Conservation (phyloP, 306 rosid genomes). For the peach (Prunus persica) region Prunus_persica_NCBIv2 NC_034009.1:41011001-41011500, state of each 20-base stretch:
- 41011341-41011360: slow-evolving; percentile 12
- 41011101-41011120: slow-evolving; percentile 77
- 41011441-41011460: slow-evolving; percentile 19
- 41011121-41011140: slow-evolving; percentile 15
- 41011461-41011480: neutral
- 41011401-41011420: slow-evolving; percentile 4
- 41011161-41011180: neutral
- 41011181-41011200: neutral
- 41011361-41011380: slow-evolving; percentile 51
- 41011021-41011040: slow-evolving; percentile 59
- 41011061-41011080: slow-evolving; percentile 74
- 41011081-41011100: slow-evolving; percentile 73
- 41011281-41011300: neutral
- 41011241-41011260: neutral
- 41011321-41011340: neutral
- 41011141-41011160: neutral
- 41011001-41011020: slow-evolving; percentile 9
- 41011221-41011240: neutral
- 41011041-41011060: slow-evolving; percentile 49
- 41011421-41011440: neutral
- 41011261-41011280: neutral
- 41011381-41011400: slow-evolving; percentile 29
- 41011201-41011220: neutral
- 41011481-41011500: neutral
- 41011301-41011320: neutral